Percentiles rank a stretch among this genome's conserved stretches.
Evolutionary conservation across 192 early-diverging fungal species (phyloP).

Genomic region (Nowakowskiella sp.): DNA sequence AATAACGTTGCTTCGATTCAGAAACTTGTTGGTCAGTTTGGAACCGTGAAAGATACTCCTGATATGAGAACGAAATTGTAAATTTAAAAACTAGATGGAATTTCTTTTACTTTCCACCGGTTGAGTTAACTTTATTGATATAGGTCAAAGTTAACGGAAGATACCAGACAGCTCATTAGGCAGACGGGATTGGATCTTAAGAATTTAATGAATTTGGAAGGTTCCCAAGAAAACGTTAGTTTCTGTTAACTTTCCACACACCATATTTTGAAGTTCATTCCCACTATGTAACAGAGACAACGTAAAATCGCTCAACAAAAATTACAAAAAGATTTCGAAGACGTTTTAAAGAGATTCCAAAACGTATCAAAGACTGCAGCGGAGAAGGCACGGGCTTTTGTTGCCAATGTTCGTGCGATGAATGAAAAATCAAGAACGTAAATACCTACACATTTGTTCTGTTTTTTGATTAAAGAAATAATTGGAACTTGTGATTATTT

Average conservation of each 20-base stretch:
- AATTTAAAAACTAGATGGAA: conserved; percentile 12
- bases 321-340: conserved; percentile 90
- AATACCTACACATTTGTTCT: conserved; percentile 6
- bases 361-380: conserved; percentile 72
- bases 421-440: too few relatives aligned
- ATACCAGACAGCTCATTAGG: conserved; percentile 73
- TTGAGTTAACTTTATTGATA: too few relatives aligned
- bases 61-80: conserved; percentile 70
- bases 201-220: conserved; percentile 44
- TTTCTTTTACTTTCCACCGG: conserved; percentile 14
- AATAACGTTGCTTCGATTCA: conserved; percentile 78
- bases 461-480: background rate
- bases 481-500: background rate
- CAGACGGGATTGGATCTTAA: conserved; percentile 73
- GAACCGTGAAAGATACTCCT: conserved; percentile 65
- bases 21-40: conserved; percentile 63
- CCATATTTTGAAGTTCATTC: background rate
- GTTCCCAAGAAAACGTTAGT: conserved; percentile 21
- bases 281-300: conserved; percentile 40
- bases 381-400: conserved; percentile 74
- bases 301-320: conserved; percentile 86
- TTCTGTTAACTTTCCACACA: background rate
- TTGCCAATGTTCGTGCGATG: conserved; percentile 62
- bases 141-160: conserved; percentile 70
- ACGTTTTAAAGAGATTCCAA: conserved; percentile 84